These are phyloP conservation scores for Iodosphaeria phyllophila DNA, from an alignment of 2,329 filamentous ascomycete genomes.

Conservation along the genomic window DNA sequence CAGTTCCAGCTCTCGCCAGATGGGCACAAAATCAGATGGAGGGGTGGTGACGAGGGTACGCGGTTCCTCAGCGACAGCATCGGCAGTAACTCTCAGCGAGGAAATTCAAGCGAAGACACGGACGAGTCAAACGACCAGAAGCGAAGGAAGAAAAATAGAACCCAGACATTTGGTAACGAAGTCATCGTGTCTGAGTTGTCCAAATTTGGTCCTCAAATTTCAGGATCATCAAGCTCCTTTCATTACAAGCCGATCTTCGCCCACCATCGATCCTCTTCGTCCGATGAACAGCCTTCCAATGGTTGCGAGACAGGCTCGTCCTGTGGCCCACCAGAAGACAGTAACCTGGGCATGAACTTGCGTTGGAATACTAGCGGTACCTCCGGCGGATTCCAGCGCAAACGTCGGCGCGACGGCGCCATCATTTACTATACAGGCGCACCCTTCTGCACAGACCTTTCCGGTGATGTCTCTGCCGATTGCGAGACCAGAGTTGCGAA, in stretches of 20 bases:
- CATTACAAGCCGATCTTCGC: conserved; percentile 47
- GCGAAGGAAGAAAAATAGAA: conserved; percentile 27
- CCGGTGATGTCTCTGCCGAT: conserved; percentile 41
- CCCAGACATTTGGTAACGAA: conserved; percentile 15
- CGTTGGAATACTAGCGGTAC: conserved; percentile 23
- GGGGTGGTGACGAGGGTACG: conserved; percentile 46
- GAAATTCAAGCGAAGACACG: conserved; percentile 29
- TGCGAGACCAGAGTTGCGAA: conserved; percentile 24
- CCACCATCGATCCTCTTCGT: conserved; percentile 22
- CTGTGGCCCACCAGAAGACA: conserved; percentile 25
- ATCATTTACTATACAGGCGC: conserved; percentile 74
- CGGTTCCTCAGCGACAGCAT: conserved; percentile 45
- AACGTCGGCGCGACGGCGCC: conserved; percentile 45
- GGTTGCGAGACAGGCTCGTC: conserved; percentile 29
- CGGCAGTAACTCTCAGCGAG: conserved; percentile 25
- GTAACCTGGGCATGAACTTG: conserved; percentile 25
- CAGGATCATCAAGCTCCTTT: conserved; percentile 27
- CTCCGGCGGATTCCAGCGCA: conserved; percentile 27
- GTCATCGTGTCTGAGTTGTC: conserved; percentile 19
- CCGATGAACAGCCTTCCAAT: conserved; percentile 25
- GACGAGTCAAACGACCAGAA: conserved; percentile 22
- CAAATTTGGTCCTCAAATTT: conserved; percentile 18
- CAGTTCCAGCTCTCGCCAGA: conserved; percentile 64
- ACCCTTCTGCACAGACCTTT: conserved; percentile 65
- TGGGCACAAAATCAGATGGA: conserved; percentile 66